A percentile compares a stretch with the other conserved stretches of the same genome.
These are phyloP conservation scores for Candida taoyuanica DNA, from an alignment of 805 yeast species.

Conservation along the genomic window DNA sequence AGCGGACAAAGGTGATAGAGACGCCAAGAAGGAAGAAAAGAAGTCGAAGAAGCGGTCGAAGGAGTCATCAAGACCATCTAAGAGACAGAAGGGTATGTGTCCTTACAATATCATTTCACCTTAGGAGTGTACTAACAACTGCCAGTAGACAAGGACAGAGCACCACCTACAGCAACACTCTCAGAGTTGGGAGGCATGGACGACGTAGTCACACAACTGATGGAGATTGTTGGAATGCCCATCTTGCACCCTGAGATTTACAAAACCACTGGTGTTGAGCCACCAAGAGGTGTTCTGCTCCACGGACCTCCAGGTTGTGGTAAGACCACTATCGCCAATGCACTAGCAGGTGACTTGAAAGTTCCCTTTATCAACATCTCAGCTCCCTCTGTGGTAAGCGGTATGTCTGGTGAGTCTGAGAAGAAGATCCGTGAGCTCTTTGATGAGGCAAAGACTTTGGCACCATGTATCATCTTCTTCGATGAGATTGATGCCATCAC, in stretches of 20 bases:
- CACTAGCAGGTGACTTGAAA: constrained; percentile 89
- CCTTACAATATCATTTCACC: constrained; percentile 8
- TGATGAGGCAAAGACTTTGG: constrained; percentile 84
- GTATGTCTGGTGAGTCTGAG: constrained; percentile 99
- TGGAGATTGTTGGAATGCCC: constrained; percentile 91
- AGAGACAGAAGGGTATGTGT: constrained; percentile 36
- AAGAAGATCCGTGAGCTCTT: constrained; percentile 89
- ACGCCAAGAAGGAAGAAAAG: constrained; percentile 26
- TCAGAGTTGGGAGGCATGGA: constrained; percentile 88
- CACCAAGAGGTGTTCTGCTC: constrained; percentile 88
- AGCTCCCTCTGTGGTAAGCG: constrained; percentile 95
- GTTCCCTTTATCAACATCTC: constrained; percentile 89
- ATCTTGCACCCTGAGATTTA: constrained; percentile 92
- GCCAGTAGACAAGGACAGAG: constrained; percentile 47
- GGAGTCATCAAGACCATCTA: constrained; percentile 32
- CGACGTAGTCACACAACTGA: constrained; percentile 73
- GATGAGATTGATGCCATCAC: constrained; percentile 98
- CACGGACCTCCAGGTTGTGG: constrained; percentile 99
- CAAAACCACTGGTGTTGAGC: constrained; percentile 82
- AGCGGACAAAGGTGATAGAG: not conserved
- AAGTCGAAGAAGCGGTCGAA: constrained; percentile 49
- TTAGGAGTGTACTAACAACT: constrained; percentile 23
- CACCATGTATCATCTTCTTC: constrained; percentile 89
- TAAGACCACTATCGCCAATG: constrained; percentile 93
- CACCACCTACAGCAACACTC: constrained; percentile 65